Conservation (phyloP, 805 yeast genomes). For the Metschnikowia arizonensis region DNA sequence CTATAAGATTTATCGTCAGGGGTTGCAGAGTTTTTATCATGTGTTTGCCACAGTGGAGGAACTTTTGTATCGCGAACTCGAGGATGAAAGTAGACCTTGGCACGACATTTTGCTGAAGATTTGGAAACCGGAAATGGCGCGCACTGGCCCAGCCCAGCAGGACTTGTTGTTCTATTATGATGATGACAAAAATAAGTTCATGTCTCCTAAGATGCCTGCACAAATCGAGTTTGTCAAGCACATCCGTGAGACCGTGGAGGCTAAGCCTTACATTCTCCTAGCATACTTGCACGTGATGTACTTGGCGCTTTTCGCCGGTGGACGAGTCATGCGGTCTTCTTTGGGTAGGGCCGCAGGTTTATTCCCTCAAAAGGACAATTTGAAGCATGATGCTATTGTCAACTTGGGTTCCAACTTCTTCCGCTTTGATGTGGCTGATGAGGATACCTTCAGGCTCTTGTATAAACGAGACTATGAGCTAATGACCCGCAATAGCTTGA, state of each 20-base stretch:
- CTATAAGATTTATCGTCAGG: constrained; percentile 74
- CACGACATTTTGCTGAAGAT: constrained; percentile 50
- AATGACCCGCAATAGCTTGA: constrained; percentile 63
- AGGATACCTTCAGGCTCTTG: constrained; percentile 55
- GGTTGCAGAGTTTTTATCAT: constrained; percentile 69
- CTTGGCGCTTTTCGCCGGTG: constrained; percentile 84
- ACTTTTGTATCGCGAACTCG: constrained; percentile 44
- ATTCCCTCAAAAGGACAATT: constrained; percentile 70
- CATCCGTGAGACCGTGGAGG: constrained; percentile 48
- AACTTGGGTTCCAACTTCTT: constrained; percentile 60
- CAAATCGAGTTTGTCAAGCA: constrained; percentile 63
- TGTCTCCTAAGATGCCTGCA: constrained; percentile 51
- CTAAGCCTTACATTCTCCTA: constrained; percentile 65
- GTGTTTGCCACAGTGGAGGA: constrained; percentile 63
- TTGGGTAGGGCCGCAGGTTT: constrained; percentile 63
- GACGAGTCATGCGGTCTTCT: constrained; percentile 65
- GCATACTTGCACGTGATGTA: constrained; percentile 86
- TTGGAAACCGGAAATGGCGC: constrained; percentile 68
- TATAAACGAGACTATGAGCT: constrained; percentile 78
- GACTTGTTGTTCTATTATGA: constrained; percentile 69
- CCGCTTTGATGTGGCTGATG: constrained; percentile 65
- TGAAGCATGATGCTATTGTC: constrained; percentile 59
- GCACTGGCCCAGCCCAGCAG: constrained; percentile 51
- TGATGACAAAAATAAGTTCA: constrained; percentile 51
- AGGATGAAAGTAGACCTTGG: constrained; percentile 28